Evolutionary conservation across 257 asterid genomes (phyloP).

Genomic region (Orobanche coerulescens): DNA sequence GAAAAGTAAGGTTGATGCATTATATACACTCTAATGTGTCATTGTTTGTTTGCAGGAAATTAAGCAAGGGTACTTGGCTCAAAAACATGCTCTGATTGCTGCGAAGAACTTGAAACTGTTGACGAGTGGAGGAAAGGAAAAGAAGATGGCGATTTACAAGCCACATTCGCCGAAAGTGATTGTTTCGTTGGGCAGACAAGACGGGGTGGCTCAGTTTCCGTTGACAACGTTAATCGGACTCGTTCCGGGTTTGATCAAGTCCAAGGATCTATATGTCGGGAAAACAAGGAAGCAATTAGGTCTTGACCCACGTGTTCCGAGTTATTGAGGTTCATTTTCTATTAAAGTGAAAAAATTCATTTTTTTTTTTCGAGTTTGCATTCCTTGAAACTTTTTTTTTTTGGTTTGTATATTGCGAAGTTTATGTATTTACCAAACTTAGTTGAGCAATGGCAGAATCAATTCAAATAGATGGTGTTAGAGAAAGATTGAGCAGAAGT

Average conservation of each 20-base stretch:
- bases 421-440: no score
- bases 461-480: no score
- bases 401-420: no score
- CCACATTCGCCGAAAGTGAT: conserved; percentile 40
- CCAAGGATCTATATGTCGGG: conserved; percentile 74
- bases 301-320: conserved; percentile 39
- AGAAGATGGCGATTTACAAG: conserved; percentile 56
- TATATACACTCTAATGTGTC: no score
- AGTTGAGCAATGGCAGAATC: no score
- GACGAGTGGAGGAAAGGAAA: conserved; percentile 52
- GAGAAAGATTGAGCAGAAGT: no score
- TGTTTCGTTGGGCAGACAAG: conserved; percentile 71
- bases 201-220: conserved; percentile 74
- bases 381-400: background rate
- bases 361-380: background rate
- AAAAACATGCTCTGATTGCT: conserved; percentile 56
- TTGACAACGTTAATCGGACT: conserved; percentile 62
- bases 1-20: no score
- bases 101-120: conserved; percentile 53
- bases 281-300: conserved; percentile 69
- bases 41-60: conserved; percentile 37
- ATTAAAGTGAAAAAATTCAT: background rate
- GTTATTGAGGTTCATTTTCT: conserved; percentile 21
- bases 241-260: conserved; percentile 72
- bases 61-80: conserved; percentile 70